phyloP scores from a whole-genome alignment of 345 rosid species.

The Ceriops zippeliana region DNA sequence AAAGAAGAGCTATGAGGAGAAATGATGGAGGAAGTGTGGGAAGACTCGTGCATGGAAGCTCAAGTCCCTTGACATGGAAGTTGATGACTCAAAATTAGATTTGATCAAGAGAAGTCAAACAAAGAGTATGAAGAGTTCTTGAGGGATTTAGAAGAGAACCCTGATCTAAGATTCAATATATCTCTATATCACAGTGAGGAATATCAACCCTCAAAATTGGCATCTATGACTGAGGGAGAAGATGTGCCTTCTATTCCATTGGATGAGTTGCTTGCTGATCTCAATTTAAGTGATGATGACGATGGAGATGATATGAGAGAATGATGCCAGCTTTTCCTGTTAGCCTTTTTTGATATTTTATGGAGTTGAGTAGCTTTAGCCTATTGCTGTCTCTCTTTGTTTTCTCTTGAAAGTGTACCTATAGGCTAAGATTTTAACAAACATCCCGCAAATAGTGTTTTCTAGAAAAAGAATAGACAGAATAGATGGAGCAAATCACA shows the following conservation, averaged over 20 bases:
- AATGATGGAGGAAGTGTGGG: slow-evolving; percentile 13
- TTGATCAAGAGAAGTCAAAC: slow-evolving; percentile 15
- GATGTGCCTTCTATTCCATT: slow-evolving; percentile 45
- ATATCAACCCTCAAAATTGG: slow-evolving; percentile 55
- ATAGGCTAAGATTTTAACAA: no score
- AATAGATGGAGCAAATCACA: no score
- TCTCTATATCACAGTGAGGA: slow-evolving; percentile 49
- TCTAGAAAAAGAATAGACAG: no score
- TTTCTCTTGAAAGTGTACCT: no score
- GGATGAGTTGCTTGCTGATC: slow-evolving; percentile 56
- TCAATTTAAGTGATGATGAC: slow-evolving; percentile 38
- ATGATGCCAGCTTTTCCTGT: slow-evolving; percentile 14
- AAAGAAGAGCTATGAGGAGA: slow-evolving; percentile 22
- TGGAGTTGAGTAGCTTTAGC: no score
- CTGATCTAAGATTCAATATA: slow-evolving; percentile 47
- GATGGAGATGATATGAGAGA: slow-evolving; percentile 37
- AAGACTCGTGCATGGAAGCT: slow-evolving; percentile 24
- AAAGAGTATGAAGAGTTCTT: slow-evolving; percentile 47
- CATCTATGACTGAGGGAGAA: slow-evolving; percentile 50
- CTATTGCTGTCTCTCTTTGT: no score
- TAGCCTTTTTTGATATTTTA: no score
- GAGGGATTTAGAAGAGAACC: slow-evolving; percentile 59
- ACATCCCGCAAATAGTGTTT: no score
- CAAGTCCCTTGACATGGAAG: slow-evolving; percentile 25
- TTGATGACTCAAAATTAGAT: slow-evolving; percentile 15